A percentile compares a stretch with the other conserved stretches of the same genome.
These are phyloP conservation scores for Phytophthora pluvialis DNA, from an alignment of 352 stramenopile species.

Conservation along the genomic window DNA sequence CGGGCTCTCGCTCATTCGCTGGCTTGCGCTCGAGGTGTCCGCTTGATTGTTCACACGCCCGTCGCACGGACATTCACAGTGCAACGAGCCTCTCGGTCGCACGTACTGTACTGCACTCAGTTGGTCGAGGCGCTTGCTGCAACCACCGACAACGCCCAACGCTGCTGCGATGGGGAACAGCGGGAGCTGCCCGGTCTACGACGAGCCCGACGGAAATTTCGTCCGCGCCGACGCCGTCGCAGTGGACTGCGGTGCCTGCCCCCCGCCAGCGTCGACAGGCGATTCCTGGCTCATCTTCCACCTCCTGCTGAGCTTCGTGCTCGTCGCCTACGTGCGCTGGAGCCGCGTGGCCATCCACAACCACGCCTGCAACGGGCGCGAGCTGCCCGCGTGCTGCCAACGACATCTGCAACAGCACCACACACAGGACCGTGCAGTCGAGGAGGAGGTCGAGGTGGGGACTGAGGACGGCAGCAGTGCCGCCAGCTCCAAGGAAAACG, in stretches of 20 bases:
- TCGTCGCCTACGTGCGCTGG: conserved; percentile 54
- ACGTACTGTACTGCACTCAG: conserved; percentile 3
- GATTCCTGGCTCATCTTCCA: conserved; percentile 47
- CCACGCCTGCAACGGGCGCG: conserved; percentile 29
- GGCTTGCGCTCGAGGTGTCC: conserved; percentile 22
- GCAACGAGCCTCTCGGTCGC: conserved; percentile 17
- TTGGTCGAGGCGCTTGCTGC: conserved; percentile 12
- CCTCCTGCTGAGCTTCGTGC: conserved; percentile 46
- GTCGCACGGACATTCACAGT: conserved; percentile 12
- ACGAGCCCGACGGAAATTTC: conserved; percentile 31
- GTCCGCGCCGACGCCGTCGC: conserved; percentile 27
- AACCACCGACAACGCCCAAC: neutral
- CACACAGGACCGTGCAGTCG: conserved; percentile 4
- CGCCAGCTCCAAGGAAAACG: conserved; percentile 17
- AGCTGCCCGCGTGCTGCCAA: conserved; percentile 24
- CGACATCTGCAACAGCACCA: conserved; percentile 25
- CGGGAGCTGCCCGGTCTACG: conserved; percentile 29
- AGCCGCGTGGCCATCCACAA: conserved; percentile 40
- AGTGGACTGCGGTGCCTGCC: conserved; percentile 25
- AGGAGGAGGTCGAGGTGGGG: conserved; percentile 9
- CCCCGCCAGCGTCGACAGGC: conserved; percentile 6
- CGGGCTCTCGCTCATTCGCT: conserved; percentile 28
- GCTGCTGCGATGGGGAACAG: conserved; percentile 26
- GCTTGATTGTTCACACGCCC: conserved; percentile 17
- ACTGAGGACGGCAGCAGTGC: neutral